phyloP scores from a whole-genome alignment of 257 asterid genomes.

The Ocimum tenuiflorum region DNA sequence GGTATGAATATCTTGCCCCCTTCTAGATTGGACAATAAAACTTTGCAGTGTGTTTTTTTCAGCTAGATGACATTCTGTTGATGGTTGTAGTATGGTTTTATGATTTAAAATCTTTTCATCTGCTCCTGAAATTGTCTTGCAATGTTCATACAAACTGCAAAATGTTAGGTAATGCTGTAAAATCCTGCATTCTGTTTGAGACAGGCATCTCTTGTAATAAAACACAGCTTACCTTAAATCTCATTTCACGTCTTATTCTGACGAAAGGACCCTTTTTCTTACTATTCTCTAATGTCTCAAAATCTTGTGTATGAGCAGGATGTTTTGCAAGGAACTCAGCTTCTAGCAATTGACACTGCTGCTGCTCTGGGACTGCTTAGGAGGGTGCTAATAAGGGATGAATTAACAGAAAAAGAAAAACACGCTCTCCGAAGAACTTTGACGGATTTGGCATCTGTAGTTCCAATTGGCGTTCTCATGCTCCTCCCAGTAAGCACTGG shows the following conservation, averaged over 20 bases:
- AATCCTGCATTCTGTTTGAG: neutral
- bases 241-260: conserved; percentile 1
- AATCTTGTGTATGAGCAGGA: conserved; percentile 44
- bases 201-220: neutral
- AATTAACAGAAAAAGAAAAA: conserved; percentile 80
- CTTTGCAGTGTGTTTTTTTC: neutral
- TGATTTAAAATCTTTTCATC: neutral
- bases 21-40: conserved; percentile 15
- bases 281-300: neutral
- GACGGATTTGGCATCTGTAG: conserved; percentile 91
- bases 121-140: neutral
- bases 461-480: conserved; percentile 95
- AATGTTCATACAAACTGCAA: neutral
- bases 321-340: conserved; percentile 97
- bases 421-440: conserved; percentile 86
- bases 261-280: neutral
- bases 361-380: conserved; percentile 76
- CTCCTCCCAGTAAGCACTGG: conserved; percentile 78
- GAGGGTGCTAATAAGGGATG: conserved; percentile 76
- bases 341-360: conserved; percentile 86
- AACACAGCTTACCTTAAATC: neutral
- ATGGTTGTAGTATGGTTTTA: neutral
- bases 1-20: conserved; percentile 35
- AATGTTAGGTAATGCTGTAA: neutral
- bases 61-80: conserved; percentile 11